Evolutionary conservation across 306 rosid genomes (phyloP), one percentile per base, ranked within the genome.

Genomic region (Cicer yamashitae): DNA sequence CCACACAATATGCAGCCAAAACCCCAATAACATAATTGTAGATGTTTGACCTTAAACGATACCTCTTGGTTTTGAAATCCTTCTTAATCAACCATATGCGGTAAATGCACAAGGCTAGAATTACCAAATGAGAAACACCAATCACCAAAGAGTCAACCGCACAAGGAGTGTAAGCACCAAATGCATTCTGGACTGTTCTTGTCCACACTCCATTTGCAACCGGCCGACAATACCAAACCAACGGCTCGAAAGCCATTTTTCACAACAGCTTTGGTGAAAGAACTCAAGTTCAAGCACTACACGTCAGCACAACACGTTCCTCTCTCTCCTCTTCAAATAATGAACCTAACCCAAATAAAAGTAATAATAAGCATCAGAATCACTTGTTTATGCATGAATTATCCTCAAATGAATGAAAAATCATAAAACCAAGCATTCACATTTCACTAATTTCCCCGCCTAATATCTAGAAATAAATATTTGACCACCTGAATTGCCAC

Each of bases 101-200:
- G 51, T 89, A 89, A 67, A 88, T 15, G 71, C 99, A 92, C 48
- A 94, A 73, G 50, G 96, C 91, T 43, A 92, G 83, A 85, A 94
- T 48, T 71, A 85, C 64, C 88, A 92, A 80, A 72, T 94, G 87
- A 65, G 99, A 89, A 75, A 92, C 0, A 50, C 74, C 62, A 73
- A 90, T 64, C 52, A 94, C 99, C 34, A 90, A 34, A 67, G 96
- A 84, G 77, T 94, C 93, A 44, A 88, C 78, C 1, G 87, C 96
- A 56, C 99, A 94, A 0, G 99, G 97, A 54, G 99, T 92, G 81
- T 86, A 94, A 14, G 87, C 84, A 7, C 99, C 99, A 70, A 94
- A 89, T 67, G 93, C 96, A 88, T 94, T 89, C 81, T 84, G 85
- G 66, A 90, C 97, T 37, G 86, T 76, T 70, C 11, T 90, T 59